These are phyloP conservation scores for Chytridium lagenaria DNA, from an alignment of 371 early-diverging fungal species.

Conservation along the genomic window DNA sequence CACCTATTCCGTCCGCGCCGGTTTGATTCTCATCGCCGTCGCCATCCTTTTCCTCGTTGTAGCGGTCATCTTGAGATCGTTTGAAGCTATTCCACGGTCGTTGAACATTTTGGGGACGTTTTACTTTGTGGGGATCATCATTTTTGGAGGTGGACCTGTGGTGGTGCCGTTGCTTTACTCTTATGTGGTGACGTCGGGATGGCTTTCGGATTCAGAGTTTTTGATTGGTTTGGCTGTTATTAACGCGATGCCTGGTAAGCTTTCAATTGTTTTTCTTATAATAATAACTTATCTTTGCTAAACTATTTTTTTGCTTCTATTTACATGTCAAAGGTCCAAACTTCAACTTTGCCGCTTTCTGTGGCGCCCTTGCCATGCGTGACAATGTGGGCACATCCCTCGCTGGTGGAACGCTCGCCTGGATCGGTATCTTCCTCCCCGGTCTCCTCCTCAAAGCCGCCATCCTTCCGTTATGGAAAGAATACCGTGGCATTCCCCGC, in stretches of 20 bases:
- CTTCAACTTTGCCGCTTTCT: slow-evolving; percentile 69
- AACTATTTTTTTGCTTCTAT: no score
- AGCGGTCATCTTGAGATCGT: slow-evolving; percentile 46
- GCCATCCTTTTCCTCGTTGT: slow-evolving; percentile 23
- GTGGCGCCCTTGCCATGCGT: slow-evolving; percentile 62
- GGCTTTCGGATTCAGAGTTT: slow-evolving; percentile 62
- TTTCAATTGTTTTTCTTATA: background rate
- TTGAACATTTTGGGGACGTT: slow-evolving; percentile 53
- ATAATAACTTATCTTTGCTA: background rate
- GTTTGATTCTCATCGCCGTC: slow-evolving; percentile 49
- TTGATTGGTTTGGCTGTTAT: slow-evolving; percentile 65
- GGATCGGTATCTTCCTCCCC: slow-evolving; percentile 62
- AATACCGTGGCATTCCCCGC: slow-evolving; percentile 44
- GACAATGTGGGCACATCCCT: slow-evolving; percentile 34
- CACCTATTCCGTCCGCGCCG: slow-evolving; percentile 51
- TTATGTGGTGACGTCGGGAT: slow-evolving; percentile 59
- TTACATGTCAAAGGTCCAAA: no score
- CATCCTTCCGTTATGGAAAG: slow-evolving; percentile 64
- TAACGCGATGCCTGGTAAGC: slow-evolving; percentile 60
- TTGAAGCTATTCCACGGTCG: slow-evolving; percentile 27
- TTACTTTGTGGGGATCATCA: slow-evolving; percentile 67
- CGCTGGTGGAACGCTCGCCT: slow-evolving; percentile 57
- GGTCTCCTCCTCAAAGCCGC: slow-evolving; percentile 63
- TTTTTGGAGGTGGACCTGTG: slow-evolving; percentile 71
- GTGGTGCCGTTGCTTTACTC: slow-evolving; percentile 62